Evolutionary conservation across 306 rosid species (phyloP), one percentile per base, ranked within the genome.

Genomic region (Astragalus membranaceus): DNA sequence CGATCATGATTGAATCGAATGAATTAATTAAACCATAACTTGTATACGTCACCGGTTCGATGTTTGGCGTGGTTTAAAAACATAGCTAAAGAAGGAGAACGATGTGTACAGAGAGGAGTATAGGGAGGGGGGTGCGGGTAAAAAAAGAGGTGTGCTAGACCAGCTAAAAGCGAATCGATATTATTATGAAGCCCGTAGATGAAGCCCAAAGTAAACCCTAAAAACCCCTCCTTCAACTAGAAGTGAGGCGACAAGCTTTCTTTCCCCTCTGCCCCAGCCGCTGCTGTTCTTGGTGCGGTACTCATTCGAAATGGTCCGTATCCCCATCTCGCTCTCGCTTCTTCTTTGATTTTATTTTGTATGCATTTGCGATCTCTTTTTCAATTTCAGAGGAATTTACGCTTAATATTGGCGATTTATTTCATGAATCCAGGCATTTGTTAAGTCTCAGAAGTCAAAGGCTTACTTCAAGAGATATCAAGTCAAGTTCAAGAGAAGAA

Each of bases 401-500:
- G 44, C 9, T 41, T 7, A 1, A 10, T 42, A n/a, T 42, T 10
- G 48, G 10, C 5, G 48, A 10, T 10, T 42, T 73, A 36, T 10
- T 64, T 41, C 36, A 23, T 33, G 11, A 0, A 10, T 20, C 9
- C 20, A 88, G 96, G 96, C 33, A 6, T 91, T 59, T 29, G 89
- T 79, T 15, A 88, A 83, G 78, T 56, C 95, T 36, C 95, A 85
- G 30, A 91, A 91, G 46, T 12, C 88, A 2, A 86, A 35, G 79
- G 90, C 97, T 12, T 91, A 88, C 74, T 91, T 69, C 80, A 91
- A 91, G 84, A 73, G 97, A 52, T 91, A 53, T 43, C 97, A 91
- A 74, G 97, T 91, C 37, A 91, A 91, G 81, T 91, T 81, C 15
- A 91, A 85, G 89, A 88, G 97, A 88, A 91, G 96, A 47, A 81